phyloP scores from a whole-genome alignment of 805 yeast species.

The Metahyphopichia silvanorum region DNA sequence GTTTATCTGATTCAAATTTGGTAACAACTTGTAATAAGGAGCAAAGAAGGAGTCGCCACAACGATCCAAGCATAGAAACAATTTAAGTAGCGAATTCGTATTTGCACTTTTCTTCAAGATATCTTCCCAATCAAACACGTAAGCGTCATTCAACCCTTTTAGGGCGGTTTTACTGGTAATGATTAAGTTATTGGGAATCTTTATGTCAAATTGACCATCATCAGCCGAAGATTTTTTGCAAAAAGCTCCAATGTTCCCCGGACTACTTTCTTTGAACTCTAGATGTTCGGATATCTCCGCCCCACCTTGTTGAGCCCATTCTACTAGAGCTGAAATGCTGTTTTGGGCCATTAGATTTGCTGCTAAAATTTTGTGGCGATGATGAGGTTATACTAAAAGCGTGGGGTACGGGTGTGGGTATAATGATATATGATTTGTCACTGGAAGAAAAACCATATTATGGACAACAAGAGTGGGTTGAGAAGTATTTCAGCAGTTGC shows the following conservation, averaged over 20 bases:
- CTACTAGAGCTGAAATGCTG: slow-evolving; percentile 13
- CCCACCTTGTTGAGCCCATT: slow-evolving; percentile 33
- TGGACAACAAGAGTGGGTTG: too few species aligned
- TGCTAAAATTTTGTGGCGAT: too few species aligned
- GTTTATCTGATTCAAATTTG: slow-evolving; percentile 38
- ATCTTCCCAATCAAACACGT: slow-evolving; percentile 1
- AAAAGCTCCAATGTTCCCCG: slow-evolving; percentile 25
- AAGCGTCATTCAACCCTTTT: slow-evolving; percentile 12
- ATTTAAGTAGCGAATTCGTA: slow-evolving; percentile 30
- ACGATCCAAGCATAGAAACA: slow-evolving; percentile 31
- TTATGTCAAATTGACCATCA: slow-evolving; percentile 7
- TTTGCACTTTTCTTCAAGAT: slow-evolving; percentile 13
- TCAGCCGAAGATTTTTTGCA: slow-evolving; percentile 4
- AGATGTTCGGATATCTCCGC: slow-evolving; percentile 20
- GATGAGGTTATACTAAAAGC: too few species aligned
- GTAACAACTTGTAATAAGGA: slow-evolving; percentile 31
- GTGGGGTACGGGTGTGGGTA: too few species aligned
- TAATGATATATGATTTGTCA: too few species aligned
- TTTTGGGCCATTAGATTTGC: slow-evolving; percentile 2
- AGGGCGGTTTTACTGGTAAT: slow-evolving; percentile 23
- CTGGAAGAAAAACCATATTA: too few species aligned
- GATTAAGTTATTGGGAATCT: slow-evolving; percentile 15
- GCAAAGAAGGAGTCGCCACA: slow-evolving; percentile 18
- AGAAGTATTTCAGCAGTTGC: too few species aligned
- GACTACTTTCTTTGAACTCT: slow-evolving; percentile 16